Base-by-base conservation (phyloP, 371 early-diverging fungal species). In the Mortierella sp. region DNA sequence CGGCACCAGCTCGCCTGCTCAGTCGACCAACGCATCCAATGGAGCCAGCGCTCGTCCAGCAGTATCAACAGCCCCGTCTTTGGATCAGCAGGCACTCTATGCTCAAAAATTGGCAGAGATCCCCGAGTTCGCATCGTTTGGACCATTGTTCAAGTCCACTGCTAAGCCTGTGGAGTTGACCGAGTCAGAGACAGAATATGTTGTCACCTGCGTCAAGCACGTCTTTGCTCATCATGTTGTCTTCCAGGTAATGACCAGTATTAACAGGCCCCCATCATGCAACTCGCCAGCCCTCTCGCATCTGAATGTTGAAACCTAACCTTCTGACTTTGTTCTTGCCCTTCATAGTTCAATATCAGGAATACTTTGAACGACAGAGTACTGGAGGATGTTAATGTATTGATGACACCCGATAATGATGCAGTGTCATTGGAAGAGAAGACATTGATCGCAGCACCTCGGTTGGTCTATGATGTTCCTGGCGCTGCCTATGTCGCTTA, bases 161-260 rank as follows among this genome's bases (percentile, higher is more conserved):
- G 68, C 79, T 46, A 88, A 86, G 73, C 87, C 95, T 28, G 85
- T 90, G 21, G 93, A 89, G 58, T 83, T 98, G 21, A 97, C 98
- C 14, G 99, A 98, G 76, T 84, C 93, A 27, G 99, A 97, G 80
- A 95, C 95, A 1, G 99, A 98, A 80, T 98, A 98, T 81, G 91
- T 91, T 43, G 94, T 98, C 54, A 84, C 87, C 12, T 94, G 93
- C 67, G 82, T 94, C 64, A 97, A 97, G 83, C 99, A 98, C 72
- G 89, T 97, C 18, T 98, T 95, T 80, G 81, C 88, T 48, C 84
- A 88, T 41, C 96, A 97, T 61, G 66, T 98, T 63, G 95, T 98
- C 8, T 96, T 98, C 87, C 96, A 98, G 85, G 89, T 89, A 85
- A 23, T 49, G 27, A 5, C 19, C 34, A n/a, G n/a, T n/a, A n/a